These are phyloP conservation scores for Podila epicladia DNA, from an alignment of 192 early-diverging fungal species.

Conservation along the genomic window DNA sequence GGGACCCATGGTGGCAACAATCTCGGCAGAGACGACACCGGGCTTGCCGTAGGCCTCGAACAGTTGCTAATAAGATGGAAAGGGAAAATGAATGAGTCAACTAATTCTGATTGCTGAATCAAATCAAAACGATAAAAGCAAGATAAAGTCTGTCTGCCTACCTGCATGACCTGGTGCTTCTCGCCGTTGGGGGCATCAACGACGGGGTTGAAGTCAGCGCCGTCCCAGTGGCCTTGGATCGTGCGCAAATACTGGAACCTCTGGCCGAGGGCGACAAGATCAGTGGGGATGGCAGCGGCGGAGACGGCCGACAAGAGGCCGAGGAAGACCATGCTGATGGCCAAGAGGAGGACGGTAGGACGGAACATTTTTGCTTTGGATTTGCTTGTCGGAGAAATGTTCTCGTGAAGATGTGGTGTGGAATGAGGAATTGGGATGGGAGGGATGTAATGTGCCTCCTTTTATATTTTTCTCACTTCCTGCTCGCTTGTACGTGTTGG, in stretches of 20 bases:
- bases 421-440: too few species aligned
- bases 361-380: conserved; percentile 9
- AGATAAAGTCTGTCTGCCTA: background rate
- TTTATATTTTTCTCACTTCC: too few species aligned
- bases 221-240: conserved; percentile 37
- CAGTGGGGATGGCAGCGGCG: conserved; percentile 6
- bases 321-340: conserved; percentile 16
- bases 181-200: conserved; percentile 43
- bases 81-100: background rate
- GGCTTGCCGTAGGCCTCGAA: background rate
- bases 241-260: conserved; percentile 38
- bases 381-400: background rate
- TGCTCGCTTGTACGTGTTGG: too few species aligned
- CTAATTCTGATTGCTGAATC: background rate
- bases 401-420: background rate
- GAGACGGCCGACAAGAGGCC: conserved; percentile 9
- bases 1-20: conserved; percentile 13
- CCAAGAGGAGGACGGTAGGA: conserved; percentile 6
- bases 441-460: too few species aligned
- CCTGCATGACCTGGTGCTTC: conserved; percentile 45
- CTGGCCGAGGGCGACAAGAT: conserved; percentile 18
- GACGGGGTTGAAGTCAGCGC: conserved; percentile 25
- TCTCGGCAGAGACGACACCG: background rate
- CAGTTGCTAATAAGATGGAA: conserved; percentile 6
- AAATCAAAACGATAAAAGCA: too few species aligned